Conservation (phyloP, 73 alveolate species). For the Paramecium pentaurelia region DNA sequence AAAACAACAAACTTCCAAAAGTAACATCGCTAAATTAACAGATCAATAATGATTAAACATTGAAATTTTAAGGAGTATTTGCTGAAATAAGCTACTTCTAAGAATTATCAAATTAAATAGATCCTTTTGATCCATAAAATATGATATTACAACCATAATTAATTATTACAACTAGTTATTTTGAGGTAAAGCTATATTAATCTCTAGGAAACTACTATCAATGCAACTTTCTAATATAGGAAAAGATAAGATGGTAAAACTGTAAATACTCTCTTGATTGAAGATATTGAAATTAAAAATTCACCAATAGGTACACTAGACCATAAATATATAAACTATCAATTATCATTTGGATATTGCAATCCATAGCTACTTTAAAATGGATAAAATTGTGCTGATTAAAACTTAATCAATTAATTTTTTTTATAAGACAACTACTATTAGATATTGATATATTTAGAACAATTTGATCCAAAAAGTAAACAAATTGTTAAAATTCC, state of each 20-base stretch:
- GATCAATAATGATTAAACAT: background rate
- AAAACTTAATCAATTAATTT: background rate
- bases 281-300: background rate
- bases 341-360: background rate
- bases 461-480: background rate
- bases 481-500: background rate
- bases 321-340: background rate
- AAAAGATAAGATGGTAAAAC: too few species aligned
- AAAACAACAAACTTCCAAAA: background rate
- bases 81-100: background rate
- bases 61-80: background rate
- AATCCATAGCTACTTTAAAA: background rate
- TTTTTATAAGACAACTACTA: too few species aligned
- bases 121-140: conserved; percentile 21
- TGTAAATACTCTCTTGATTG: background rate
- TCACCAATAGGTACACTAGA: background rate
- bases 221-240: too few species aligned
- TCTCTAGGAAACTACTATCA: too few species aligned
- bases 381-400: background rate
- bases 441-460: too few species aligned
- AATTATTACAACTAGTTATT: too few species aligned
- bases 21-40: background rate
- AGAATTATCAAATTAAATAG: background rate
- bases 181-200: too few species aligned
- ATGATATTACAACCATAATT: background rate